Evolutionary conservation across 2,329 filamentous ascomycete genomes (phyloP).

Genomic region (Pseudogymnoascus verrucosus): DNA sequence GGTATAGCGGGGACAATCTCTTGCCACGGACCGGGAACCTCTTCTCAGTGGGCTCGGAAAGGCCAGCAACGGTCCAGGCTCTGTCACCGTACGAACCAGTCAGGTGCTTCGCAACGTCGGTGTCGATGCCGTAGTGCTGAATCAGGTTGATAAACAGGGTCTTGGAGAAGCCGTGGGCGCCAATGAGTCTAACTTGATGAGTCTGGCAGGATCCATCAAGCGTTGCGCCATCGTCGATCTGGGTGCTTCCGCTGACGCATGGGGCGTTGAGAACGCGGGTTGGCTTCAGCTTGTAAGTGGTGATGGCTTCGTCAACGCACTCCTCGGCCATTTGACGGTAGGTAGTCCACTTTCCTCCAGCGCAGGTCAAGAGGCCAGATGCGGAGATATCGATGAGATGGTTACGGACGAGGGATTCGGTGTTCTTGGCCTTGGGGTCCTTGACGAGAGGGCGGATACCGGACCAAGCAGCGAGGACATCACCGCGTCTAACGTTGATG

Average conservation of each 20-base stretch:
- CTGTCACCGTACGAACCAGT: conserved; percentile 79
- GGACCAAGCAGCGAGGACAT: conserved; percentile 78
- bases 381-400: conserved; percentile 68
- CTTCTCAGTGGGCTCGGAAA: conserved; percentile 65
- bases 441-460: conserved; percentile 75
- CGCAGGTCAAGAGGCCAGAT: conserved; percentile 71
- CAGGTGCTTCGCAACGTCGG: conserved; percentile 79
- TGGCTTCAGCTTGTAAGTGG: conserved; percentile 53
- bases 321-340: conserved; percentile 87
- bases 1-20: conserved; percentile 70
- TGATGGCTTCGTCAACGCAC: conserved; percentile 68
- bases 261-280: conserved; percentile 47
- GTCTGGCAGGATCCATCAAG: conserved; percentile 70
- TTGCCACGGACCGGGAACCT: conserved; percentile 75
- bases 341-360: conserved; percentile 82
- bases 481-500: conserved; percentile 70
- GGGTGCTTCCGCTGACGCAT: conserved; percentile 58
- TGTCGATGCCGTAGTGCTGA: conserved; percentile 83
- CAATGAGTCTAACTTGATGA: conserved; percentile 67
- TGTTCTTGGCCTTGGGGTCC: conserved; percentile 73
- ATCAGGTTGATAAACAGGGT: conserved; percentile 88
- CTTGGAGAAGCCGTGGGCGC: conserved; percentile 76
- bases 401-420: conserved; percentile 75
- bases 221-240: conserved; percentile 59
- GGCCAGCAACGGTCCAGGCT: conserved; percentile 75